phyloP scores from a whole-genome alignment of 2,329 filamentous ascomycete genomes.

The Paramyrothecium sp. region DNA sequence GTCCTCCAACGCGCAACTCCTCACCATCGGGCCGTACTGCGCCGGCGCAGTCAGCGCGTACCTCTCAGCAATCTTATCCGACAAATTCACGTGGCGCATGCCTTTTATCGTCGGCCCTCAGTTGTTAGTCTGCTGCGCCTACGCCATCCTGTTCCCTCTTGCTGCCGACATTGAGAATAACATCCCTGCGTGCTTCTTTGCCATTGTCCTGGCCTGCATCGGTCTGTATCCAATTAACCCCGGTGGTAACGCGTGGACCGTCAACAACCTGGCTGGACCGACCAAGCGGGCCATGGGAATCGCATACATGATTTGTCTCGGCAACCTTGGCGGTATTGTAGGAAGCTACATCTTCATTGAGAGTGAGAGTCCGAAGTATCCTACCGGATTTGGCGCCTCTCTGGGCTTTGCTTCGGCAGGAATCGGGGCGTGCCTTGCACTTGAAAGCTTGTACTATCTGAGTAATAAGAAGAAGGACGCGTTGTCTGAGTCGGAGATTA shows the following conservation, averaged over 20 bases:
- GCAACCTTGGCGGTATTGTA: conserved; percentile 24
- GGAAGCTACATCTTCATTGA: conserved; percentile 26
- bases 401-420: conserved; percentile 27
- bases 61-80: conserved; percentile 26
- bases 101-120: conserved; percentile 33
- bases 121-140: conserved; percentile 25
- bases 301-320: conserved; percentile 25
- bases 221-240: conserved; percentile 30
- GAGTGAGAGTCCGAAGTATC: conserved; percentile 46
- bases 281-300: conserved; percentile 30
- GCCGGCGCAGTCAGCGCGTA: conserved; percentile 25
- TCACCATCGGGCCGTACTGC: conserved; percentile 33
- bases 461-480: conserved; percentile 23
- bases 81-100: conserved; percentile 34
- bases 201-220: conserved; percentile 7
- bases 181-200: conserved; percentile 19
- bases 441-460: conserved; percentile 28
- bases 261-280: conserved; percentile 18
- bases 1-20: conserved; percentile 20
- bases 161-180: conserved; percentile 33
- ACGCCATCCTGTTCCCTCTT: conserved; percentile 29
- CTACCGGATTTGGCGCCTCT: conserved; percentile 33
- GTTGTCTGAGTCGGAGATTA: conserved; percentile 22
- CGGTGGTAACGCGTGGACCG: conserved; percentile 18
- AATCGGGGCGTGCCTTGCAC: conserved; percentile 23